Conservation (phyloP, 2,329 filamentous ascomycete genomes). For the Stemphylium vesicarium region DNA sequence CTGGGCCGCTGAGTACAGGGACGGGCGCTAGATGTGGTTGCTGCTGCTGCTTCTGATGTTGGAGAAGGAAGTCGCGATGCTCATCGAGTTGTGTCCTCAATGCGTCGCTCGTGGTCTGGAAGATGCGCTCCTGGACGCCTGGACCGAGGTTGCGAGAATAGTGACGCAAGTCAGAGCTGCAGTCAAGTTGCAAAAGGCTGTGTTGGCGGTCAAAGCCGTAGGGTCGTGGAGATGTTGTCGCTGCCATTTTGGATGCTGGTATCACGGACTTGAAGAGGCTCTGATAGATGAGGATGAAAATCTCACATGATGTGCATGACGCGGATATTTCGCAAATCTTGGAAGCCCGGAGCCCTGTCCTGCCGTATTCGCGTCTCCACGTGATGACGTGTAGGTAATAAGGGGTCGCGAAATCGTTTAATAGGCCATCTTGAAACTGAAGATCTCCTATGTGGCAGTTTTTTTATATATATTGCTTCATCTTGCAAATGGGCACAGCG, state of each 20-base stretch:
- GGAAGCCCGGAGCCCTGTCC: slow-evolving; percentile 1
- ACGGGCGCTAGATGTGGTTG: slow-evolving; percentile 18
- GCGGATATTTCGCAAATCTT: slow-evolving; percentile 13
- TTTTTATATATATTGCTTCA: neutral
- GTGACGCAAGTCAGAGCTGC: slow-evolving; percentile 27
- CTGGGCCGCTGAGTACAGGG: slow-evolving; percentile 10
- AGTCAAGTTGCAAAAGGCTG: slow-evolving; percentile 29
- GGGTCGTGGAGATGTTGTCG: slow-evolving; percentile 6
- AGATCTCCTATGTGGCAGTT: neutral
- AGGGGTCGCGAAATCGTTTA: neutral
- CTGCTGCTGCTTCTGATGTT: slow-evolving; percentile 14
- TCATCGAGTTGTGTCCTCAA: slow-evolving; percentile 28
- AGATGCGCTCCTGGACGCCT: slow-evolving; percentile 28
- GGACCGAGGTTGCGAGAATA: slow-evolving; percentile 32
- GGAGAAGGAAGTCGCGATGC: slow-evolving; percentile 26
- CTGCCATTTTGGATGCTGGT: slow-evolving; percentile 12
- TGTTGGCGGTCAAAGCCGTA: slow-evolving; percentile 21
- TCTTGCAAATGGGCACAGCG: neutral
- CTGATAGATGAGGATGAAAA: slow-evolving; percentile 10
- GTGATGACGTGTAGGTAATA: slow-evolving; percentile 6
- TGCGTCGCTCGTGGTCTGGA: slow-evolving; percentile 28
- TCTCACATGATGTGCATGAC: slow-evolving; percentile 10
- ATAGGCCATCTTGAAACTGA: neutral
- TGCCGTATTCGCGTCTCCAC: slow-evolving; percentile 13
- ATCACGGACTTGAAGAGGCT: neutral